Conservation (phyloP, 2,329 filamentous ascomycete species). For the Alternaria arbusti region DNA sequence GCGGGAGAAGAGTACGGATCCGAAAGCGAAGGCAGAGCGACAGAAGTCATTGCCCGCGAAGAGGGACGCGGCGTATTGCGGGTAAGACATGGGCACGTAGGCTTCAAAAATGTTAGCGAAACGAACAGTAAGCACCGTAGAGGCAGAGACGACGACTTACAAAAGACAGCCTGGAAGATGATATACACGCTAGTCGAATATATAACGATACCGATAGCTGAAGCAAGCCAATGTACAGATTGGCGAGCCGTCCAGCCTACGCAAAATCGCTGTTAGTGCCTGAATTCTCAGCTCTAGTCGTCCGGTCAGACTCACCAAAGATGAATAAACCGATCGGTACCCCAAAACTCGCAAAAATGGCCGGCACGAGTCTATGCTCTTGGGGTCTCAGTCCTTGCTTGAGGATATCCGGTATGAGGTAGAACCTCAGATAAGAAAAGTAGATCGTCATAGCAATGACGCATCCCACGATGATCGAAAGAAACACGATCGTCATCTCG, state of each 20-base stretch:
- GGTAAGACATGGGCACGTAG: slow-evolving; percentile 70
- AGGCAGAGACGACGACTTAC: slow-evolving; percentile 23
- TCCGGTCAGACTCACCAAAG: slow-evolving; percentile 50
- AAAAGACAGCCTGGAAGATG: slow-evolving; percentile 59
- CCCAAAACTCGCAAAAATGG: slow-evolving; percentile 60
- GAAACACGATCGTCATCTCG: slow-evolving; percentile 82
- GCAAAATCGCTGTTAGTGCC: background rate
- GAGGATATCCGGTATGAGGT: slow-evolving; percentile 63
- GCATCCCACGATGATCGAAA: slow-evolving; percentile 79
- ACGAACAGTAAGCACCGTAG: background rate
- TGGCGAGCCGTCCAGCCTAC: slow-evolving; percentile 68
- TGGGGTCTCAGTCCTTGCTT: slow-evolving; percentile 71
- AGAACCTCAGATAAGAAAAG: slow-evolving; percentile 81
- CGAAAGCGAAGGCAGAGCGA: slow-evolving; percentile 62
- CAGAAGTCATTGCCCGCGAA: slow-evolving; percentile 71
- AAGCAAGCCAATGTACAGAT: slow-evolving; percentile 63
- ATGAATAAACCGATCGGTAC: slow-evolving; percentile 71
- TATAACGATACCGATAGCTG: slow-evolving; percentile 60
- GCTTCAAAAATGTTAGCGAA: background rate
- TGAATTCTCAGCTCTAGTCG: too few species aligned
- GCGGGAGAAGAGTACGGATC: slow-evolving; percentile 64
- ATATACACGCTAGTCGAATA: slow-evolving; percentile 55
- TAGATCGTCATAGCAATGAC: slow-evolving; percentile 67
- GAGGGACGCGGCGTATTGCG: slow-evolving; percentile 54
- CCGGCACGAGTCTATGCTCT: slow-evolving; percentile 79